Base-by-base conservation (phyloP, 495 filamentous ascomycete species). In the Penicillium lagena region DNA sequence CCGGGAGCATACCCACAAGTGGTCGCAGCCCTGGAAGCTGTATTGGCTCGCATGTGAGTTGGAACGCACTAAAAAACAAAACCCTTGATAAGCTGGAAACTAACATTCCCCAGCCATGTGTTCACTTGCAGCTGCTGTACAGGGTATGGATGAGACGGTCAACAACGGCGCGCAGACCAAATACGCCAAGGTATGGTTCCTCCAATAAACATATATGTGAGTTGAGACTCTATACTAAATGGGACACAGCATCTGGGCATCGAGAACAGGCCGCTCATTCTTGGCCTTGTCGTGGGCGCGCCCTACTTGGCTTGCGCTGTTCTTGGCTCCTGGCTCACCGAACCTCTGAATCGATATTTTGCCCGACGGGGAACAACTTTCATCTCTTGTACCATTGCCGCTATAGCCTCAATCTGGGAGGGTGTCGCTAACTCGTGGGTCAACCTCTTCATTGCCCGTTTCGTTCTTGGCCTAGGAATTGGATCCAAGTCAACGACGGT, bases 151-250 rank as follows among this genome's bases (percentile, higher is more conserved):
- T 50, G 84, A 91, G 58, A 88, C 86, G 0, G 85, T 86, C 46
- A 83, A 87, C 53, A 90, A 89, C 49, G 87, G 85, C 36, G 86
- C 85, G 4, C 83, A 88, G 48, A 67, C 80, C 2, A 83, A 85
- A 53, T 88, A 85, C 52, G 65, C 74, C 22, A 59, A 54, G 9
- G 63, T 67, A 47, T 38, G 29, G 40, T 14, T 9, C 12, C 17
- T 29, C 27, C 7, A 2, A 31, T 33, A 9, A 27, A 27, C 12
- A 33, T 29, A 13, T 12, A 9, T n/a, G 12, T 42, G 11, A 40
- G 13, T 31, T 4, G 22, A n/a, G n/a, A 7, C 29, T 28, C 12
- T 7, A 10, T 14, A 35, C 29, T 1, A 29, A 12, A 28, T 11
- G 12, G 3, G 5, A 2, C n/a, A 11, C 50, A 72, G 70, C 53